phyloP scores from a whole-genome alignment of 768 basidiomycete species.

The Termitomyces sp. region DNA sequence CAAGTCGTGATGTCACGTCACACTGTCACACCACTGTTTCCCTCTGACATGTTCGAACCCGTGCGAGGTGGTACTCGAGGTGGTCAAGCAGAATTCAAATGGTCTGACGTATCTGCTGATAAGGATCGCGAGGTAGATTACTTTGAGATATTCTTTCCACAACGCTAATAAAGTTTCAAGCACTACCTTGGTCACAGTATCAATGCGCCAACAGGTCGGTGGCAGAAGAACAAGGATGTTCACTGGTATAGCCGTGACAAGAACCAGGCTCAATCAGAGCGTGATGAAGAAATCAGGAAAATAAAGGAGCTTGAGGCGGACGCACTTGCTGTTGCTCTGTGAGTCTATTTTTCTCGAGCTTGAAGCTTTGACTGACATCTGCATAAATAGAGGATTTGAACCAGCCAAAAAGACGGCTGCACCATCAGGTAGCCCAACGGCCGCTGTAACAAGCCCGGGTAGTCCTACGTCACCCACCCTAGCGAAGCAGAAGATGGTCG shows the following conservation, averaged over 20 bases:
- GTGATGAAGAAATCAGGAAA: constrained; percentile 70
- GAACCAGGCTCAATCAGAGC: constrained; percentile 38
- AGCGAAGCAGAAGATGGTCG: constrained; percentile 11
- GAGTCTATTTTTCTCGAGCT: constrained; percentile 14
- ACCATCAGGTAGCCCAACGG: constrained; percentile 19
- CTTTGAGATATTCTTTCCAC: not conserved
- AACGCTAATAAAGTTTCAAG: constrained; percentile 21
- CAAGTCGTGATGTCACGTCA: not conserved
- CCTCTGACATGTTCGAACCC: constrained; percentile 68
- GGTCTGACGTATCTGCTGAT: constrained; percentile 87
- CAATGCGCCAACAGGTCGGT: constrained; percentile 92
- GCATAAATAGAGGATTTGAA: constrained; percentile 63
- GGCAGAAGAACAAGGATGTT: constrained; percentile 97
- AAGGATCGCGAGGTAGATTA: constrained; percentile 81
- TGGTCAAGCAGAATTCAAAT: constrained; percentile 90
- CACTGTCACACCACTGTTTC: not conserved
- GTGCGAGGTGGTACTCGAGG: constrained; percentile 87
- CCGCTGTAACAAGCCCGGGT: not conserved
- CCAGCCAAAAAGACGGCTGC: constrained; percentile 40
- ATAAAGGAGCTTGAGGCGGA: constrained; percentile 90
- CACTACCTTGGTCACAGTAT: constrained; percentile 95
- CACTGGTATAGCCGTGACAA: constrained; percentile 89
- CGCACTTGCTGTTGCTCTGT: constrained; percentile 80
- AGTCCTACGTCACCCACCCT: constrained; percentile 5
- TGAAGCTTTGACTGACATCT: not conserved